phyloP scores from a whole-genome alignment of 495 filamentous ascomycete genomes.

The Corynascus novoguineensis region DNA sequence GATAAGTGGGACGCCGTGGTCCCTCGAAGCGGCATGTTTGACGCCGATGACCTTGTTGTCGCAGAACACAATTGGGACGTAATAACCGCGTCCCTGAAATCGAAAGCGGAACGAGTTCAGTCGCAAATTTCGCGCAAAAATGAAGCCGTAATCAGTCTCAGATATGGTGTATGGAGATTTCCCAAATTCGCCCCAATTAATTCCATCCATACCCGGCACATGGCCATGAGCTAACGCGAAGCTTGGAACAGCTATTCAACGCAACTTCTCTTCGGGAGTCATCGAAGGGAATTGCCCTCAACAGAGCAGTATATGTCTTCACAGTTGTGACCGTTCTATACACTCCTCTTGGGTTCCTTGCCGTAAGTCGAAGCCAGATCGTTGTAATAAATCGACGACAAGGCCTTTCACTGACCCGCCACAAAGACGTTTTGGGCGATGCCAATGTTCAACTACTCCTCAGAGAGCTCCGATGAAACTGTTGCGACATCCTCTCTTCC shows the following conservation, averaged over 20 bases:
- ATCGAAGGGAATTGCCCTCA: conserved; percentile 3
- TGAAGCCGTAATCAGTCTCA: conserved; percentile 14
- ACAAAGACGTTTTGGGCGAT: not conserved
- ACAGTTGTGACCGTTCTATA: conserved; percentile 13
- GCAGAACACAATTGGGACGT: conserved; percentile 4
- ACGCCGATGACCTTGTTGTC: not conserved
- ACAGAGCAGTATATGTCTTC: conserved; percentile 15
- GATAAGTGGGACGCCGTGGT: not conserved
- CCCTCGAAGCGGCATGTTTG: not conserved
- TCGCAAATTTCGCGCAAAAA: not conserved
- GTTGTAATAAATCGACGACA: not conserved
- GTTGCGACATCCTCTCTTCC: not conserved
- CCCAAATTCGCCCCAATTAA: no score
- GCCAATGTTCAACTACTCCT: not conserved
- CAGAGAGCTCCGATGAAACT: not conserved
- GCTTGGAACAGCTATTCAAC: conserved; percentile 9
- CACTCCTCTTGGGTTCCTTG: conserved; percentile 9
- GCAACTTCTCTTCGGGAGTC: conserved; percentile 16
- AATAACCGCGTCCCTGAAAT: not conserved
- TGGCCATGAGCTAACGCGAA: not conserved
- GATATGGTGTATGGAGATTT: conserved; percentile 7
- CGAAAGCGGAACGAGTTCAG: not conserved
- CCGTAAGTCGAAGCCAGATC: not conserved
- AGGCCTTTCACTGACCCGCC: not conserved
- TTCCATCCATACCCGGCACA: not conserved